phyloP scores from a whole-genome alignment of 1,139 yeast species.

The Geotrichum carabidarum region DNA sequence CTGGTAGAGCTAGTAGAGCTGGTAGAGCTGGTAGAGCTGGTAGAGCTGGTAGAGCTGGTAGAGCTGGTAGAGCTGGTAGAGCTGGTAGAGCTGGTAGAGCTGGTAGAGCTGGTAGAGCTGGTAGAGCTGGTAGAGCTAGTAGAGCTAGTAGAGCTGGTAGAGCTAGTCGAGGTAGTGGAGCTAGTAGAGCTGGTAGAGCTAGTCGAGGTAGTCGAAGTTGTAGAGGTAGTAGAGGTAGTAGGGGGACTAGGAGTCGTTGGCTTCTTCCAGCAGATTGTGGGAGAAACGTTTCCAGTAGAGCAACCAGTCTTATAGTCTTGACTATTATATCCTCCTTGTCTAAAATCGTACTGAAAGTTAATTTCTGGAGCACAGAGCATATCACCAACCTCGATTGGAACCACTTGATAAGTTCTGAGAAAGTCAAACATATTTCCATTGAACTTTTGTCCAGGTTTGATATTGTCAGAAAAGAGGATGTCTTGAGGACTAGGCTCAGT shows the following conservation, averaged over 20 bases:
- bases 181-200: not conserved
- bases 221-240: not conserved
- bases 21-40: slow-evolving; percentile 12
- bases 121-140: not conserved
- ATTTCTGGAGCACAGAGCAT: slow-evolving; percentile 19
- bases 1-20: slow-evolving; percentile 1
- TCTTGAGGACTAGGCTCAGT: slow-evolving; percentile 8
- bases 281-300: slow-evolving; percentile 15
- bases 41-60: slow-evolving; percentile 3
- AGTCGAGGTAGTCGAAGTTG: not conserved
- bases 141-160: not conserved
- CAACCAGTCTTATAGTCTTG: slow-evolving; percentile 17
- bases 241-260: no score
- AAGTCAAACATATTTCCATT: slow-evolving; percentile 18
- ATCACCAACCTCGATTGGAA: slow-evolving; percentile 9
- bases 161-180: slow-evolving; percentile 11
- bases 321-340: slow-evolving; percentile 6
- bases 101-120: slow-evolving; percentile 7
- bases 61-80: slow-evolving; percentile 1
- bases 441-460: slow-evolving; percentile 4
- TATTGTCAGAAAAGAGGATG: slow-evolving; percentile 4
- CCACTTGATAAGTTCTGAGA: slow-evolving; percentile 11
- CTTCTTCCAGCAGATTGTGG: slow-evolving; percentile 19
- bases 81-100: slow-evolving; percentile 12
- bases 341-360: slow-evolving; percentile 16